A percentile compares a stretch with the other conserved stretches of the same genome.
Conservation (phyloP, 176 grass and related monocot species). For the Tuctoria greenei region DNA sequence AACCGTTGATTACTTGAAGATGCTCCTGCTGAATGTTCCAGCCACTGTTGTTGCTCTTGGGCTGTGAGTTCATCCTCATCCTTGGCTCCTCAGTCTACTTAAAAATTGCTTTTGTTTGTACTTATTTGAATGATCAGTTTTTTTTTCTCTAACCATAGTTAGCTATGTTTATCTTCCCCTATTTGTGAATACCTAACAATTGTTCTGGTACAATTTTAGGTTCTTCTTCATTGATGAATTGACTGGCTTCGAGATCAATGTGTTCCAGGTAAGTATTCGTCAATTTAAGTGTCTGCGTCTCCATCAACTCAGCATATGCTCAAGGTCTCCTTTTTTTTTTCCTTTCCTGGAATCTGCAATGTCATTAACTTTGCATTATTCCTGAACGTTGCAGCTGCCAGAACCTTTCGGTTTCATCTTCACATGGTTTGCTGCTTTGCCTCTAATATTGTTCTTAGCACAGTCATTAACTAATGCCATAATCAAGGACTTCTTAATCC, state of each 20-base stretch:
- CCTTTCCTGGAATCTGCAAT: not conserved
- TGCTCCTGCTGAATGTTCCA: slow-evolving; percentile 68
- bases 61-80: slow-evolving; percentile 18
- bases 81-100: not conserved
- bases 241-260: slow-evolving; percentile 86
- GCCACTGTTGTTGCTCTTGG: slow-evolving; percentile 27
- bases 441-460: slow-evolving; percentile 65
- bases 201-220: slow-evolving; percentile 40
- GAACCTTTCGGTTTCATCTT: slow-evolving; percentile 95
- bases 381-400: slow-evolving; percentile 61
- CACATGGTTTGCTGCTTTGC: slow-evolving; percentile 96
- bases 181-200: not conserved
- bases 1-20: slow-evolving; percentile 82
- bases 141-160: not conserved
- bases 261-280: slow-evolving; percentile 30
- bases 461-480: slow-evolving; percentile 69
- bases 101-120: not conserved
- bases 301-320: not conserved
- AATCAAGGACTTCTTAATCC: slow-evolving; percentile 78
- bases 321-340: not conserved
- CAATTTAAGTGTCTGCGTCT: not conserved
- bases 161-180: not conserved
- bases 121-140: not conserved
- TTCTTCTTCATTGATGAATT: slow-evolving; percentile 97
- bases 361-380: not conserved